Evolutionary conservation across 192 early-diverging fungal genomes (phyloP), one percentile per base, ranked within the genome.

Genomic region (Funneliformis mosseae): DNA sequence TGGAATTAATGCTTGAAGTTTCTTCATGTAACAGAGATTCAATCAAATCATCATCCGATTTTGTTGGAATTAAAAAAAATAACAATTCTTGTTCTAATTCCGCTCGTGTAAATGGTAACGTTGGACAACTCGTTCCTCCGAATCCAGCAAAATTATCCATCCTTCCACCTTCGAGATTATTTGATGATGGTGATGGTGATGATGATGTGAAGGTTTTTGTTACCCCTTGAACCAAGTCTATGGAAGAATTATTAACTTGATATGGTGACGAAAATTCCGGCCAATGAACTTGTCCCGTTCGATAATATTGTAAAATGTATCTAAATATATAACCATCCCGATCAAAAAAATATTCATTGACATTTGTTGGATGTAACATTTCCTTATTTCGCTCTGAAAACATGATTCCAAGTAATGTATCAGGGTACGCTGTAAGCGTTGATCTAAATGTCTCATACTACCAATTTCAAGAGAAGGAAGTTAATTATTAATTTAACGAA

Each of bases 291-390:
- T 27, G 45, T 68, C 76, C 76, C 5, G 59, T 77, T 7, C 76
- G 59, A 68, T 77, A 77, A 77, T 77, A 77, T 68, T 77, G 61
- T 33, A 77, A 23, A 45, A 77, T n/a, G 14, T 66, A 41, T 42
- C 61, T 14, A 77, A 77, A 77, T 41, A 68, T 42, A 45, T 77
- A 42, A 25, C 76, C 76, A 68, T 77, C 66, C 45, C 76, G n/a
- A 71, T 77, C 76, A 77, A 77, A 77, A 27, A 77, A 77, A 68
- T 72, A 77, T 77, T 77, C 76, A 27, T 77, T 68, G 1, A 23
- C 59, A 68, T 77, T 68, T 3, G 28, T 68, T 18, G 76, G 62
- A 42, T 77, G 59, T 16, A 77, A 8, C 48, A 77, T 62, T 27
- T 62, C 59, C 42, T 66, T 77, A 68, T 77, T 77, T 25, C 61